These are phyloP conservation scores for Alloteropsis angusta DNA, from an alignment of 202 grass and related monocot species.

Conservation along the genomic window DNA sequence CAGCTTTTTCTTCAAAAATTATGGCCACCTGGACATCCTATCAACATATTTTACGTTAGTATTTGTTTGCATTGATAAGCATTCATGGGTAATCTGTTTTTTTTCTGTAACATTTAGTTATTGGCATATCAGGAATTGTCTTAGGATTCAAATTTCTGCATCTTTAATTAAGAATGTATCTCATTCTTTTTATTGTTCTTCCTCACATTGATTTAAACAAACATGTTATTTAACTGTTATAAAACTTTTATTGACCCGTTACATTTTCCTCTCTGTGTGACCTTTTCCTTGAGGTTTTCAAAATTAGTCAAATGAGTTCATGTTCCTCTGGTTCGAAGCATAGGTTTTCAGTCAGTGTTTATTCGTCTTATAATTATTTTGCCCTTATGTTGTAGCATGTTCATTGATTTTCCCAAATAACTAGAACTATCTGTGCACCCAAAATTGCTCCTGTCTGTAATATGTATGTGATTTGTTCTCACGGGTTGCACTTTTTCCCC, in stretches of 20 bases:
- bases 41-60: background rate
- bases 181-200: background rate
- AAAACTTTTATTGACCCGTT: background rate
- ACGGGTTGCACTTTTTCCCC: background rate
- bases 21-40: background rate
- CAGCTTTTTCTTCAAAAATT: background rate
- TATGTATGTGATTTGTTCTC: background rate
- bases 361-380: background rate
- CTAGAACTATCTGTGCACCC: background rate
- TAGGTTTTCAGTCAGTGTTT: background rate
- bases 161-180: background rate
- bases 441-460: background rate
- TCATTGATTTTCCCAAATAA: background rate
- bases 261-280: background rate
- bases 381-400: background rate
- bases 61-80: background rate
- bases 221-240: background rate
- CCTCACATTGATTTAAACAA: background rate
- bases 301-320: background rate
- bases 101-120: background rate
- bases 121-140: background rate
- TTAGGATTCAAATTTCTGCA: constrained; percentile 1
- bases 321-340: background rate
- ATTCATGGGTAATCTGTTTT: background rate
- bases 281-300: background rate